Evolutionary conservation across 2,329 filamentous ascomycete species (phyloP), one percentile per base, ranked within the genome.

Genomic region (Neodidymelliopsis sp.): DNA sequence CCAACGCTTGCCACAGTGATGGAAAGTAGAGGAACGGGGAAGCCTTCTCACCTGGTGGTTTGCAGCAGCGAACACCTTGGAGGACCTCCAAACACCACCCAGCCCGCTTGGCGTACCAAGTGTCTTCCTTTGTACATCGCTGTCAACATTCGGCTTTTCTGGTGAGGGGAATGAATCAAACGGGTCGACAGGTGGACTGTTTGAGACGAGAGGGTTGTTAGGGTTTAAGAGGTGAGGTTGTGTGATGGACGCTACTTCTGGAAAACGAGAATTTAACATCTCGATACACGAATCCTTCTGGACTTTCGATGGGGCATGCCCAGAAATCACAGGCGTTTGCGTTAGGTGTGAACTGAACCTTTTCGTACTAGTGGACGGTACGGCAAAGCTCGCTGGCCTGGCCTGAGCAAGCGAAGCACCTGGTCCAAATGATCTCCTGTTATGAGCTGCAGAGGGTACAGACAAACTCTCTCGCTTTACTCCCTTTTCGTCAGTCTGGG

Each of bases 21-120:
- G 62, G 40, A 65, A 63, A 27, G 66, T 69, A 22, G 53, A 56
- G 42, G 66, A 68, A 46, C 57, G 63, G 54, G 67, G 60, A 20
- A 70, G 47, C 49, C 60, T 56, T 57, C 59, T 72, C 65, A 71
- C 69, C 68, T 72, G 62, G 54, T 63, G 53, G 36, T 60, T 67
- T 47, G 49, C 36, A 55, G 46, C 49, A 12, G 40, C 47, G 36
- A 45, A 59, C 38, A 44, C 48, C 53, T 40, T 47, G 4, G 63
- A 65, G n/a, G 57, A 52, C n/a, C 57, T 49, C 53, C 57, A 60
- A 35, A 54, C 48, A 36, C 59, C 56, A 30, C 37, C 58, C 25
- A 64, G 38, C 23, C 54, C 57, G 29, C 60, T 57, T 13, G 62
- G 56, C 18, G 60, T 62, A 11, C 54, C 50, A 10, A 65, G 30